These are phyloP conservation scores for Trichomonascaceae sp. DNA, from an alignment of 1,139 yeast species.

Conservation along the genomic window DNA sequence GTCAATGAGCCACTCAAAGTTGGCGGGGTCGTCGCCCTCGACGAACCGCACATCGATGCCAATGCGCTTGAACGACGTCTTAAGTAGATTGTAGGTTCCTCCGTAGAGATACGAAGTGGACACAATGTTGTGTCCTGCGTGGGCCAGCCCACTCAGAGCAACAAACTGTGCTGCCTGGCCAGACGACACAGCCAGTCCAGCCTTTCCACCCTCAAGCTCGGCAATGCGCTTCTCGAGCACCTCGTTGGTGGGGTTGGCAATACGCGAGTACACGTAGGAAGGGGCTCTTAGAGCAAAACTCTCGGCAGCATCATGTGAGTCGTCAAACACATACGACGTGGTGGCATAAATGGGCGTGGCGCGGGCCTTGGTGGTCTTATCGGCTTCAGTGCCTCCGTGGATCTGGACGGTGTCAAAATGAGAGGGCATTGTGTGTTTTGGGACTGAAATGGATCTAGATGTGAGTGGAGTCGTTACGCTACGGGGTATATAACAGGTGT, in stretches of 20 bases:
- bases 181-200: slow-evolving; percentile 80
- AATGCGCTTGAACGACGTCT: slow-evolving; percentile 76
- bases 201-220: slow-evolving; percentile 85
- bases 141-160: slow-evolving; percentile 76
- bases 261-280: slow-evolving; percentile 79
- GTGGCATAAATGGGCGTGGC: slow-evolving; percentile 78
- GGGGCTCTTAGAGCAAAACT: slow-evolving; percentile 71
- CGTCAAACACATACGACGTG: slow-evolving; percentile 67
- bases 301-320: slow-evolving; percentile 86
- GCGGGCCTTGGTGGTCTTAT: slow-evolving; percentile 48
- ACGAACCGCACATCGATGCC: slow-evolving; percentile 82
- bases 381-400: slow-evolving; percentile 78
- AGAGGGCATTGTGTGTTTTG: slow-evolving; percentile 16
- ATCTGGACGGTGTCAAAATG: slow-evolving; percentile 86
- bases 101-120: slow-evolving; percentile 87
- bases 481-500: no score
- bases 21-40: slow-evolving; percentile 58
- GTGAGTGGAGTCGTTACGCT: no score
- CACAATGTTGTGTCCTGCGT: slow-evolving; percentile 77
- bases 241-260: slow-evolving; percentile 86
- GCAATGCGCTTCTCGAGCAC: slow-evolving; percentile 87
- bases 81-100: slow-evolving; percentile 92
- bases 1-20: slow-evolving; percentile 62
- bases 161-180: slow-evolving; percentile 93
- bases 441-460: no score